phyloP scores from a whole-genome alignment of 495 filamentous ascomycete species.

The Penicillium angulare region DNA sequence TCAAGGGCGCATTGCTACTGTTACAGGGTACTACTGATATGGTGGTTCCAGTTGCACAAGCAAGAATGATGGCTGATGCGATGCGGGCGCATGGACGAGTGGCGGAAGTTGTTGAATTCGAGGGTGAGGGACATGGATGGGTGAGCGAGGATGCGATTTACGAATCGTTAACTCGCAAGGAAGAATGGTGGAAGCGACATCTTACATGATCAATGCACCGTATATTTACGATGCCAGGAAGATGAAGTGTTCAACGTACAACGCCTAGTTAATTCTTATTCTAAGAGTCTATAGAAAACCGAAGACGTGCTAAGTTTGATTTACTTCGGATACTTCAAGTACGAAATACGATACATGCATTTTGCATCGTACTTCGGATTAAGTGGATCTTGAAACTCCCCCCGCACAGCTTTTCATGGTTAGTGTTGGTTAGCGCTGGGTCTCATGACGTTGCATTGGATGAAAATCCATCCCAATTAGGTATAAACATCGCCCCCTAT shows the following conservation, averaged over 20 bases:
- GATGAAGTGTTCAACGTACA: no score
- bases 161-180: conserved; percentile 21
- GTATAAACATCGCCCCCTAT: background rate
- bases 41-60: conserved; percentile 49
- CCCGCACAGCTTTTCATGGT: background rate
- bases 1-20: conserved; percentile 44
- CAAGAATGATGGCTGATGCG: conserved; percentile 38
- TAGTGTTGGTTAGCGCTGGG: background rate
- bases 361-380: background rate
- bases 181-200: conserved; percentile 28
- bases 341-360: background rate
- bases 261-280: no score
- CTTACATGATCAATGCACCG: no score
- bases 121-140: conserved; percentile 49
- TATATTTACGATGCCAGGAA: no score
- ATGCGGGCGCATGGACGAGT: conserved; percentile 36
- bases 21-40: conserved; percentile 47
- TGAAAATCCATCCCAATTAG: background rate
- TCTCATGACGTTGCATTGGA: background rate
- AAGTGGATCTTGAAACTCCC: background rate
- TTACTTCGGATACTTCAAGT: no score
- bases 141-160: conserved; percentile 21
- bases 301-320: no score
- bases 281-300: no score
- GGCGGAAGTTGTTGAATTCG: conserved; percentile 43